Evolutionary conservation across 306 rosid species (phyloP), one percentile per base, ranked within the genome.

Genomic region (Myrica gale): DNA sequence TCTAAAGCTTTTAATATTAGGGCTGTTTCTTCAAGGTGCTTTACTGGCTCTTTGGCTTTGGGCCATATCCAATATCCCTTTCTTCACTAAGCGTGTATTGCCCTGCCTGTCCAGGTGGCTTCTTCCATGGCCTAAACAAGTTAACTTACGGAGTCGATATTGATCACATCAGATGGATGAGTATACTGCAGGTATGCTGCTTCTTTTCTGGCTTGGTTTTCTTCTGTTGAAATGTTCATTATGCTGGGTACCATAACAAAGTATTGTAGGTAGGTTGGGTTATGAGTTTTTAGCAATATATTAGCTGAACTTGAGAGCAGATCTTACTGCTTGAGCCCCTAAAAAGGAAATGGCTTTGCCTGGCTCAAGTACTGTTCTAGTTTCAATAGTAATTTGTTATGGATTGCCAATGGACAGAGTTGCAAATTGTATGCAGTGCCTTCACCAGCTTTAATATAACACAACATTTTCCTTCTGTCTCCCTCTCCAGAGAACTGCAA

Each of bases 91-190:
- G 54, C 68, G 51, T 61, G 52, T 69, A n/a, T 58, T 47, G 65
- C 74, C 73, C 47, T 19, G 57, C 71, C 66, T 57, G 76, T 69
- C 65, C 84, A 91, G 98, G 99, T 45, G 99, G 99, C 47, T 96
- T 87, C 82, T 80, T 96, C 81, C 99, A 92, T 75, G 89, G 96
- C 63, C 9, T 96, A 23, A 90, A 84, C 12, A 83, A 89, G 68
- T 82, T 92, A 74, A 80, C 98, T n/a, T 92, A 72, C n/a, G 99
- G 99, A 48, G 99, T 96, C 46, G 96, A 96, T 87, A 71, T 96
- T 50, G 69, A 83, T 75, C 84, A 75, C 56, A 92, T 96, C 63
- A 82, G 99, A 85, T 88, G 87, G 93, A 88, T 82, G 91, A 98
- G 99, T 39, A 87, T 96, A 74, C 81, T 96, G 56, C 98, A 96